Evolutionary conservation across 2,329 filamentous ascomycete species (phyloP), one percentile per base, ranked within the genome.

Genomic region (Xylariaceae sp.): DNA sequence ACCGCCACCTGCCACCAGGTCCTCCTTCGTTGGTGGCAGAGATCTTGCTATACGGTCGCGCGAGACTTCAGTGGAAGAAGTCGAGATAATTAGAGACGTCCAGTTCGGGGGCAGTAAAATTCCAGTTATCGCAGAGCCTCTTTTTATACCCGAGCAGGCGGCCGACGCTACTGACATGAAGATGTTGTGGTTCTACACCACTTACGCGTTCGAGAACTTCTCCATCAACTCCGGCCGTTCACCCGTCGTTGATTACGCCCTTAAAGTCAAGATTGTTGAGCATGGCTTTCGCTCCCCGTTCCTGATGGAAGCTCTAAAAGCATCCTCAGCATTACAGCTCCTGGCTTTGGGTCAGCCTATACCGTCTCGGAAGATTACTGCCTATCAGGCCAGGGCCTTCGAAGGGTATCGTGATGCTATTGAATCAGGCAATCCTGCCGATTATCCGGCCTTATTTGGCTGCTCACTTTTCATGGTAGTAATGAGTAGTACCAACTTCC

Each of bases 151-250:
- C 1, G 54, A 56, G 1, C 65, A 65, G 9, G 64, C 71, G 50
- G 67, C 73, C 41, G 68, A 71, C 34, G 52, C 55, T 4, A 60
- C 69, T 30, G 78, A 82, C 56, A 78, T 83, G 76, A 76, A 73
- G 58, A 72, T 82, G 41, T 63, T 83, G 5, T 82, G 79, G 78
- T 79, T 80, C 62, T 83, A 80, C 62, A 77, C 76, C 9, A 71
- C 70, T 6, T 65, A 73, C 34, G 78, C 76, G 6, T 77, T 69
- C 59, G 56, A 67, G 2, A 76, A 76, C 11, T 79, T 82, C 62
- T 71, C 75, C 11, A 66, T 76, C 31, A 66, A 74, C 27, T 65
- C 67, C 12, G 70, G 70, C 37, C 63, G 62, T 5, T 67, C 70
- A 3, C 60, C 66, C 7, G 60, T 68, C 0, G 62, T 76, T 51